Base-by-base conservation (phyloP, 2,329 filamentous ascomycete species). In the Talaromyces amestolkiae region DNA sequence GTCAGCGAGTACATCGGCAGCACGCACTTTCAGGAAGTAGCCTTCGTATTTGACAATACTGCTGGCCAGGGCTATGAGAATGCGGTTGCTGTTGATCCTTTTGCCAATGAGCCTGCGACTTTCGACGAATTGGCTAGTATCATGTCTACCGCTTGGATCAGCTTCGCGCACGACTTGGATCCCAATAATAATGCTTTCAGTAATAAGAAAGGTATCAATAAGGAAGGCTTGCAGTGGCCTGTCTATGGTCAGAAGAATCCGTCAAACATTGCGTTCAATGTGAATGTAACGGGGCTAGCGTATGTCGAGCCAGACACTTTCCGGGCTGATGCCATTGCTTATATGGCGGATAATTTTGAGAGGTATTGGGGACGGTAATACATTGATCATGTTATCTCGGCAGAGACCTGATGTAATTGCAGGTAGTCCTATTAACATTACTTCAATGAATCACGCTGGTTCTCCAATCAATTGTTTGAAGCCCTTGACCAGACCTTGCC, bases 401-500 rank as follows among this genome's bases (percentile, higher is more conserved):
- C n/a, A 56, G n/a, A 4, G 37, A 5, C 9, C 2, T 22, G 53
- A 15, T 56, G n/a, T 39, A 17, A 19, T 37, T 39, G n/a, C 19
- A 37, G 10, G 37, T 37, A 24, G n/a, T 39, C n/a, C 31, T 56
- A 56, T 22, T 5, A 24, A 2, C 35, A 37, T 15, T 33, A 56
- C 11, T 9, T 1, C 33, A 22, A 22, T 35, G 19, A 39, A 53
- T 65, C 56, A 65, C 60, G 63, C 49, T 33, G 33, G 19, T 10
- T 80, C 77, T 15, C 77, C 75, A 58, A 77, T 76, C 11, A 76
- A 64, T 27, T 59, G 67, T 58, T 82, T 85, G 70, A 90, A 89
- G 15, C 73, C 72, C 10, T 66, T 65, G 67, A 87, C 68, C 19
- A 84, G 77, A 60, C 72, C 69, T 41, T 76, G 72, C 87, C 88